These are phyloP conservation scores for Citrullus colocynthis DNA, from an alignment of 306 rosid species.

Conservation along the genomic window DNA sequence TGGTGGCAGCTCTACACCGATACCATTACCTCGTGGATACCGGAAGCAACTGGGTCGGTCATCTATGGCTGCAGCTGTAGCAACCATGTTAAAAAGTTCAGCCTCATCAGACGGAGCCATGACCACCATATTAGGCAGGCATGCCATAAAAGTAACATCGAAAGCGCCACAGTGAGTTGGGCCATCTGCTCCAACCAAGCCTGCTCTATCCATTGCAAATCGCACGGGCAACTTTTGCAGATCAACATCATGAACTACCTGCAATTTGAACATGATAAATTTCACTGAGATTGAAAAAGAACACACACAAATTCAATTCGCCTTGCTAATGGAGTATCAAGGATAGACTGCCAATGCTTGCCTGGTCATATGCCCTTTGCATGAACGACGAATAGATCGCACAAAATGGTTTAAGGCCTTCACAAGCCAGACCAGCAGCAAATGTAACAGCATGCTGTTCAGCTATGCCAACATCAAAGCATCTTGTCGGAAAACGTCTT, in stretches of 20 bases:
- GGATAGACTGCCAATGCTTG: constrained; percentile 8
- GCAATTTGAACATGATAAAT: constrained; percentile 8
- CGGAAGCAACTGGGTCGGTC: constrained; percentile 95
- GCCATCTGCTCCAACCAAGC: constrained; percentile 95
- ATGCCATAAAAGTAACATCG: constrained; percentile 94
- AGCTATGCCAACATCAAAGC: constrained; percentile 96
- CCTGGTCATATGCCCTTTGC: constrained; percentile 99
- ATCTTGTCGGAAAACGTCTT: constrained; percentile 79
- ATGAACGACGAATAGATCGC: constrained; percentile 90
- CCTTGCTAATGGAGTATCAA: neutral
- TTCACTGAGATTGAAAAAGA: neutral
- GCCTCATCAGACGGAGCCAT: constrained; percentile 97
- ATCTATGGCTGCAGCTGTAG: constrained; percentile 81
- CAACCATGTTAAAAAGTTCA: constrained; percentile 94
- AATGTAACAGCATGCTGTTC: constrained; percentile 98
- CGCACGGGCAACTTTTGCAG: constrained; percentile 86
- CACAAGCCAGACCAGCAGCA: constrained; percentile 92
- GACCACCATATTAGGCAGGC: constrained; percentile 98
- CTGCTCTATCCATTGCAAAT: constrained; percentile 98
- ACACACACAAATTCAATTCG: neutral
- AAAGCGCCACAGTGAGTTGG: constrained; percentile 84
- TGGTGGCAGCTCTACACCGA: constrained; percentile 58
- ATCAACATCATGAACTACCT: constrained; percentile 98
- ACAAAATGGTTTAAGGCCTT: constrained; percentile 87
- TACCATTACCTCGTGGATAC: constrained; percentile 87